These are phyloP conservation scores for Magnaporthiopsis incrustans DNA, from an alignment of 2,329 filamentous ascomycete genomes.

Conservation along the genomic window DNA sequence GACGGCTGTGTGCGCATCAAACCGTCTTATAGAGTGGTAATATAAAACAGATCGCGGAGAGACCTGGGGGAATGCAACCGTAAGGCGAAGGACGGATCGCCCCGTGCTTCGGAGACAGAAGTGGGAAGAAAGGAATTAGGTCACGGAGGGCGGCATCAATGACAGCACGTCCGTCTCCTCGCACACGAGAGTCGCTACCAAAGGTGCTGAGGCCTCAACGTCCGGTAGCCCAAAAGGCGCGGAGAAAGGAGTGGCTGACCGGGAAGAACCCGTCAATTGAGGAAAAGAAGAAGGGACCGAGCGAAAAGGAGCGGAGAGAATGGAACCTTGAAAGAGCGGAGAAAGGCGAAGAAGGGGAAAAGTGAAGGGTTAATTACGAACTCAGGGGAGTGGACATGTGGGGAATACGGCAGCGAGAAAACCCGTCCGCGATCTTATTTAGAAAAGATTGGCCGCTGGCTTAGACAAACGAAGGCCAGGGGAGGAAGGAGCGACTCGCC, in stretches of 20 bases:
- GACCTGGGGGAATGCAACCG: background rate
- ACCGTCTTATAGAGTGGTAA: background rate
- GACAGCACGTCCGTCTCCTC: background rate
- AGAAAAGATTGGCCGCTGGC: background rate
- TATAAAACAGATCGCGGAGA: background rate
- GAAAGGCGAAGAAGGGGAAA: background rate
- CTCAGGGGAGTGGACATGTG: background rate
- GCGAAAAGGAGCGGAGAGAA: background rate
- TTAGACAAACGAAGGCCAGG: background rate
- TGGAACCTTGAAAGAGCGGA: background rate
- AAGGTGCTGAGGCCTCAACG: background rate
- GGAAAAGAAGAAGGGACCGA: background rate
- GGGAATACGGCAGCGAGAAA: background rate
- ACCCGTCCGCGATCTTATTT: too few relatives aligned
- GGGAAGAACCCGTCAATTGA: background rate
- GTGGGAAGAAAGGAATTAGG: background rate
- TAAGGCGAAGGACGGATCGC: background rate
- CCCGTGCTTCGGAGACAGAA: background rate
- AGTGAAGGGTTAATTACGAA: background rate
- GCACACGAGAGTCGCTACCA: background rate
- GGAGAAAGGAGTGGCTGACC: background rate
- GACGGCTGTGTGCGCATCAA: background rate
- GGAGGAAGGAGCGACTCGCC: background rate
- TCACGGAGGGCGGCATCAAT: background rate
- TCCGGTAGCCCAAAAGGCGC: background rate